phyloP scores from a whole-genome alignment of 1,284 basidiomycete species.

The Pseudozyma sp. region DNA sequence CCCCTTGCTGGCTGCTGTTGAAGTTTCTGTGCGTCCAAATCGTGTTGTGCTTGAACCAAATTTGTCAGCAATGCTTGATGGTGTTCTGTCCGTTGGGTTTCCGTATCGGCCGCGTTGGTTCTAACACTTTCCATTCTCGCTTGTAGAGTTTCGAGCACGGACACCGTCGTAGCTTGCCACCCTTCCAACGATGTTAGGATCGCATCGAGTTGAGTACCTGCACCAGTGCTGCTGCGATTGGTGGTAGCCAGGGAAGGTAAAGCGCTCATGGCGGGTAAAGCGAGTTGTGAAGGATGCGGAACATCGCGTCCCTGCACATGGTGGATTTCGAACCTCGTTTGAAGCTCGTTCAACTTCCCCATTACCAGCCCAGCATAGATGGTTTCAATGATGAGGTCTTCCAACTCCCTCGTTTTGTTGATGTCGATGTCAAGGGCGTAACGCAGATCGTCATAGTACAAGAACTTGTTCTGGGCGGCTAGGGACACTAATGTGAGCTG shows the following conservation, averaged over 20 bases:
- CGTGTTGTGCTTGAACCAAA: constrained; percentile 22
- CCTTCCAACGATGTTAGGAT: constrained; percentile 10
- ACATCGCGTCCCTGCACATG: constrained; percentile 91
- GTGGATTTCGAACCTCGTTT: constrained; percentile 86
- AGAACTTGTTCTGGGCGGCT: constrained; percentile 24
- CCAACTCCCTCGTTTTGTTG: constrained; percentile 77
- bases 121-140: constrained; percentile 21
- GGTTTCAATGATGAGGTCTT: constrained; percentile 94
- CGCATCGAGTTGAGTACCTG: constrained; percentile 11
- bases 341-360: constrained; percentile 91
- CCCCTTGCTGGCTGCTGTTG: constrained; percentile 30
- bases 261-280: constrained; percentile 2
- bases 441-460: constrained; percentile 40
- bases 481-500: constrained; percentile 86
- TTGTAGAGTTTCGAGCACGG: constrained; percentile 23
- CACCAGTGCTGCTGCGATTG: not conserved
- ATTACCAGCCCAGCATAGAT: constrained; percentile 89
- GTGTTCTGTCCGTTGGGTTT: constrained; percentile 16
- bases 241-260: constrained; percentile 5
- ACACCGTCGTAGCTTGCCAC: constrained; percentile 30
- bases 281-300: constrained; percentile 7
- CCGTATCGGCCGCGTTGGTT: constrained; percentile 10
- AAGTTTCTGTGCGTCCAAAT: constrained; percentile 31
- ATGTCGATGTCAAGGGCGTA: constrained; percentile 66
- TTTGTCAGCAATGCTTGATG: constrained; percentile 27